A percentile compares a stretch with the other conserved stretches of the same genome.
Conservation (phyloP, 805 yeast species). For the Kodamaea laetipori region DNA sequence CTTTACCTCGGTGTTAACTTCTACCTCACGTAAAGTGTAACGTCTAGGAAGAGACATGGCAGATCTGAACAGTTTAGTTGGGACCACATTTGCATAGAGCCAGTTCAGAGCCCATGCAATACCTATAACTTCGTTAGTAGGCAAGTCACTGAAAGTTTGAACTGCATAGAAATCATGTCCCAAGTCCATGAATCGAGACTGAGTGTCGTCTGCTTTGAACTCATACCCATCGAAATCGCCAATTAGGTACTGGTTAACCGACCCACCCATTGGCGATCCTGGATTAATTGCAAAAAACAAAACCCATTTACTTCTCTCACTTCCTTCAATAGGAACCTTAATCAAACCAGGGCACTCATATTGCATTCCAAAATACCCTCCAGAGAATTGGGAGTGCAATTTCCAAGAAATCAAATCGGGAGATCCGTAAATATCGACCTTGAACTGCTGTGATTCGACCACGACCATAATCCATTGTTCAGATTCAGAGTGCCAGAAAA, state of each 20-base stretch:
- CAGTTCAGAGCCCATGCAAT: conserved; percentile 48
- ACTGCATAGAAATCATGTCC: conserved; percentile 45
- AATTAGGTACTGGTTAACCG: conserved; percentile 41
- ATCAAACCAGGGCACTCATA: conserved; percentile 46
- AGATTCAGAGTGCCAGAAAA: conserved; percentile 33
- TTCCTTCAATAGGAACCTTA: conserved; percentile 27
- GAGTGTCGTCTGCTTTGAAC: conserved; percentile 33
- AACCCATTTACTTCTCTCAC: conserved; percentile 33
- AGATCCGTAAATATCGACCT: conserved; percentile 29
- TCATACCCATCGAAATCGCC: conserved; percentile 43
- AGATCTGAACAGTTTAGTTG: conserved; percentile 38
- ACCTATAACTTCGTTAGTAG: conserved; percentile 24
- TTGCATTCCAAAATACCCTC: conserved; percentile 37
- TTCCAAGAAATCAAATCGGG: conserved; percentile 28
- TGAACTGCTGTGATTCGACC: conserved; percentile 30
- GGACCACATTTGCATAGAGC: conserved; percentile 40
- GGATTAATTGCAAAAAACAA: conserved; percentile 43
- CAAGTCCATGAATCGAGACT: conserved; percentile 31
- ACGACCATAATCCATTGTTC: conserved; percentile 32
- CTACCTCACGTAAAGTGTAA: conserved; percentile 24
- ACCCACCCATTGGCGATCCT: conserved; percentile 45
- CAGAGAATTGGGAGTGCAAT: conserved; percentile 26
- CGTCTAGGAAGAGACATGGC: conserved; percentile 38
- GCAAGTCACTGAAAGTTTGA: conserved; percentile 33
- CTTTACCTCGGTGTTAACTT: conserved; percentile 25